Conservation (phyloP, 1,284 basidiomycete species). For the Rhodotorula sp. region DNA sequence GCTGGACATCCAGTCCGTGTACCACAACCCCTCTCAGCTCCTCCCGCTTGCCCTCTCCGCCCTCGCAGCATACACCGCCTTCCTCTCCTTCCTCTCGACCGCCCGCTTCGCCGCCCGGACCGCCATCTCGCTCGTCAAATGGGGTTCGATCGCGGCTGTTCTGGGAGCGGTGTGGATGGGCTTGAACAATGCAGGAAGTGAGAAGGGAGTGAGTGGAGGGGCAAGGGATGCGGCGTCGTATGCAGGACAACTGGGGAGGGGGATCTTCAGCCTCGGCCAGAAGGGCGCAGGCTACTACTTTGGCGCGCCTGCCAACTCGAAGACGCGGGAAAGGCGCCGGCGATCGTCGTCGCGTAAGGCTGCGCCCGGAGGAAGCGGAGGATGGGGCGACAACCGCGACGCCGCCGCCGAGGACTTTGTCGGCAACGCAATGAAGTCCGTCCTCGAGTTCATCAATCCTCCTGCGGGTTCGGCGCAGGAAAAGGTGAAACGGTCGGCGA, state of each 20-base stretch:
- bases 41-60: conserved; percentile 69
- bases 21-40: conserved; percentile 47
- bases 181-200: conserved; percentile 19
- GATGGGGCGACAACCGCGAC: conserved; percentile 17
- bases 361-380: neutral
- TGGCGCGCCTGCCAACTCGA: neutral
- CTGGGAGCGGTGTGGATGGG: conserved; percentile 45
- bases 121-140: conserved; percentile 66
- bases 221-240: neutral
- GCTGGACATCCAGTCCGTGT: conserved; percentile 4
- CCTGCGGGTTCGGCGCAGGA: neutral
- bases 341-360: neutral
- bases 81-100: conserved; percentile 68
- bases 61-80: conserved; percentile 66
- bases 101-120: conserved; percentile 68
- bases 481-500: conserved; percentile 6
- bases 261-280: conserved; percentile 20
- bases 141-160: conserved; percentile 61
- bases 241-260: conserved; percentile 1
- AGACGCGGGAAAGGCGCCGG: neutral
- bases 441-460: conserved; percentile 19
- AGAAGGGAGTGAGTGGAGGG: conserved; percentile 12
- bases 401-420: conserved; percentile 22
- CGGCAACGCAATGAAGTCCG: conserved; percentile 3
- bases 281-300: conserved; percentile 21